Evolutionary conservation across 164 flowering plant species (phyloP), one percentile per base, ranked within the genome.

Genomic region (Chimonanthus salicifolius): DNA sequence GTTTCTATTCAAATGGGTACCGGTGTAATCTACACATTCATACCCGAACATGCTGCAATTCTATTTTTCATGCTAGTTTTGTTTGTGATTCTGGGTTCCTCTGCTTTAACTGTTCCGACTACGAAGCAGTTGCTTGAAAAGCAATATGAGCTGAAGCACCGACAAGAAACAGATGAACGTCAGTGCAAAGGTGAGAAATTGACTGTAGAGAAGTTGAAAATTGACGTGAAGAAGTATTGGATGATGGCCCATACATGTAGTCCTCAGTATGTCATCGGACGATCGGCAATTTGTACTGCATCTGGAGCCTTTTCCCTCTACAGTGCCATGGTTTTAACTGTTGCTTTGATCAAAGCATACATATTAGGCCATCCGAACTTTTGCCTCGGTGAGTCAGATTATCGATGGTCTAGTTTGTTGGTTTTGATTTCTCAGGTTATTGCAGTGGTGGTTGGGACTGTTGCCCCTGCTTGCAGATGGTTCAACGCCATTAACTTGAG

Each of bases 221-320:
- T 79, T 49, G 82, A 81, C 47, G 62, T 87, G 46, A 77, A 47
- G 65, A 86, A 79, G 60, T 82, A 58, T 69, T 87, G 90, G 90
- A 80, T 84, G 85, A 89, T 89, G 89, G 89, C 91, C 46, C 85
- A 84, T 54, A 85, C 89, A 7, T 45, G 80, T 47, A 80, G 80
- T 72, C 91, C 90, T 9, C 91, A 88, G 68, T 83, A 87, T 70
- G 95, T 88, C 63, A 65, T 84, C 69, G 90, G 81, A 15, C 82
- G 91, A 13, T 87, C 80, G 0, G 89, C 80, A 33, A 83, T 83
- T 0, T 83, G 86, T 72, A 80, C 85, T 16, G 87, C 90, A 47
- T 82, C 88, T 0, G 91, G 91, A 49, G 87, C 83, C 3, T 54
- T 84, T 46, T 86, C 87, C 69, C 81, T 88, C n/a, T 47, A 88